Conservation (phyloP, 2,329 filamentous ascomycete species). For the Cladobotryum protrusum region DNA sequence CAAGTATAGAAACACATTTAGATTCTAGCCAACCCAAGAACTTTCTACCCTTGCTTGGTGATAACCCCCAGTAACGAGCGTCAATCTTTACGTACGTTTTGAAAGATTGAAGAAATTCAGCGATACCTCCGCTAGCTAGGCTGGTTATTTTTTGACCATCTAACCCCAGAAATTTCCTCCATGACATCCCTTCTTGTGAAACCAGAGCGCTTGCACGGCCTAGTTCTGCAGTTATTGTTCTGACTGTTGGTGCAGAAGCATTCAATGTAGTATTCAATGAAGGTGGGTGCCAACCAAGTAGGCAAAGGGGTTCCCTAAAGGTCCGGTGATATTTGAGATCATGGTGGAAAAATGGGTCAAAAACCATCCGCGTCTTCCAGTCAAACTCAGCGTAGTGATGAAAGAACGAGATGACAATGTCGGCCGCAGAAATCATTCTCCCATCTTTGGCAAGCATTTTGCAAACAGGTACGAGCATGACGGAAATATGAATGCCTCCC, state of each 20-base stretch:
- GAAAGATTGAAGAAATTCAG: conserved; percentile 46
- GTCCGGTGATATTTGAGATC: conserved; percentile 48
- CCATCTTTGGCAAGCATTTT: conserved; percentile 43
- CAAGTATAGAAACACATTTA: conserved; percentile 49
- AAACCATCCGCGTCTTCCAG: conserved; percentile 49
- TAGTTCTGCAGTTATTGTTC: conserved; percentile 47
- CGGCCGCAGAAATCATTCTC: conserved; percentile 36
- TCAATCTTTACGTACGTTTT: conserved; percentile 55
- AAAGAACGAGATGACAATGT: conserved; percentile 56
- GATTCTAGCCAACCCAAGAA: conserved; percentile 61
- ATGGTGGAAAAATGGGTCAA: conserved; percentile 55
- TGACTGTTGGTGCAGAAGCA: conserved; percentile 47
- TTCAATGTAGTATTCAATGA: conserved; percentile 53
- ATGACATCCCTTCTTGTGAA: conserved; percentile 29
- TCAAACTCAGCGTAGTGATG: conserved; percentile 54
- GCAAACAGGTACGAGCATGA: conserved; percentile 54
- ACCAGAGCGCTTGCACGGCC: conserved; percentile 38
- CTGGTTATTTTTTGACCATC: not conserved
- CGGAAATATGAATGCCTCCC: conserved; percentile 57
- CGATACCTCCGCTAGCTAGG: conserved; percentile 20
- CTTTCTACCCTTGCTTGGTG: conserved; percentile 45
- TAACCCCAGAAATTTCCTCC: conserved; percentile 35
- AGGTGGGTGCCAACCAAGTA: conserved; percentile 57
- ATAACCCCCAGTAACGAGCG: conserved; percentile 59
- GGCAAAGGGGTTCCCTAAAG: conserved; percentile 53